A percentile compares a stretch with the other conserved stretches of the same genome.
Conservation (phyloP, 805 yeast species). For the Osmozyma mogii region DNA sequence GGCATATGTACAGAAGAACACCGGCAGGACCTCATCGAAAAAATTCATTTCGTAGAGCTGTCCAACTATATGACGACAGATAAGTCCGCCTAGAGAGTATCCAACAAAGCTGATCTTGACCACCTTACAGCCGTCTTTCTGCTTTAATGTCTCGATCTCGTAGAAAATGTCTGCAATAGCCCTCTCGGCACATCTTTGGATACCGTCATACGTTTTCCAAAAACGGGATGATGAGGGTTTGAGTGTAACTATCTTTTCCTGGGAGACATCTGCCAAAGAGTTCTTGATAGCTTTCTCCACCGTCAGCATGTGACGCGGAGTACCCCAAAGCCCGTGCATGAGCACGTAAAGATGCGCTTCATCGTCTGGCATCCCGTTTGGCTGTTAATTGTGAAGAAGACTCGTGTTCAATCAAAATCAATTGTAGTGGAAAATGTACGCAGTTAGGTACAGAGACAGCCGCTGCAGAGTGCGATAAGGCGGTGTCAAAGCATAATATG, state of each 20-base stretch:
- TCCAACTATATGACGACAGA: slow-evolving; percentile 77
- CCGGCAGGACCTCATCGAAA: slow-evolving; percentile 49
- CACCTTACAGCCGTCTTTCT: slow-evolving; percentile 17
- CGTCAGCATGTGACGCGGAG: slow-evolving; percentile 57
- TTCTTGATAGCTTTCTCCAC: slow-evolving; percentile 40
- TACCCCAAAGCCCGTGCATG: slow-evolving; percentile 64
- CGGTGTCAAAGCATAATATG: no score
- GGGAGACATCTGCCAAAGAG: slow-evolving; percentile 16
- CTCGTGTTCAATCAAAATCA: no score
- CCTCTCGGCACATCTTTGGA: slow-evolving; percentile 26
- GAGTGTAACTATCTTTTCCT: slow-evolving; percentile 25
- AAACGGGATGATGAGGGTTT: slow-evolving; percentile 34
- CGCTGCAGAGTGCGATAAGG: no score
- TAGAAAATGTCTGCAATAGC: slow-evolving; percentile 30
- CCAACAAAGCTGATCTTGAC: slow-evolving; percentile 74
- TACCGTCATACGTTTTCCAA: slow-evolving; percentile 39
- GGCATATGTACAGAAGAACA: slow-evolving; percentile 44
- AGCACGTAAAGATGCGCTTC: slow-evolving; percentile 32
- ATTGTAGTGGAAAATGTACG: no score
- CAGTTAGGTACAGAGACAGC: no score
- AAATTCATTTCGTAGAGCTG: slow-evolving; percentile 45
- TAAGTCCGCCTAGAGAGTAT: slow-evolving; percentile 83
- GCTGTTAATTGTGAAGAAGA: no score
- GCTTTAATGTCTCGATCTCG: slow-evolving; percentile 31
- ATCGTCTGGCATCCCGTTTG: no score